Evolutionary conservation across 805 yeast genomes (phyloP), one percentile per base, ranked within the genome.

Genomic region (Starmerella vitae): DNA sequence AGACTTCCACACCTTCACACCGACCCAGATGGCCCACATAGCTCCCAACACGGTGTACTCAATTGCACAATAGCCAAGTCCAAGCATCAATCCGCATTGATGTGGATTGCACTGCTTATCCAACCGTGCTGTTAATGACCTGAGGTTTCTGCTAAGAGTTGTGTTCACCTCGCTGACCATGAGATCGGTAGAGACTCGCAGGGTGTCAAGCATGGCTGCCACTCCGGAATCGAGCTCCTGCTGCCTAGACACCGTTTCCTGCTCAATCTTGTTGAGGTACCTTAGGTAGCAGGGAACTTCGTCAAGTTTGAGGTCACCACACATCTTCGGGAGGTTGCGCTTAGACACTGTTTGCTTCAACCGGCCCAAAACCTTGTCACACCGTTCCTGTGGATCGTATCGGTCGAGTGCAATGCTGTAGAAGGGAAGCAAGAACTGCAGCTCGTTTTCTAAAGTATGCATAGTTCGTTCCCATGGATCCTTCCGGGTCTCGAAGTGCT

Each of bases 101-200:
- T 37, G 33, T 27, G 38, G 26, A 12, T 41, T 34, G 31, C 37
- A 41, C 25, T 46, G 33, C 29, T 49, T 43, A 20, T 50, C 54
- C 39, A 51, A 39, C 17, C 52, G 49, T 4, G 51, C 37, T 9
- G 46, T 31, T 24, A 47, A 32, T 21, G 50, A 51, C 28, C 56
- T 47, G 31, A 52, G 42, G 34, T 45, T 45, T n/a, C 47, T 43
- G 46, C 47, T 51, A 24, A 52, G 47, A 5, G 48, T 48, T 10
- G 54, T 49, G 43, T 47, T 48, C 29, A 52, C 53, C 36, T 51
- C 55, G 38, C 53, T 42, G 24, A 48, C 48, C 41, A 51, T 44
- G 19, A 52, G 43, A 28, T 52, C 56, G n/a, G 54, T 45, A 19
- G 48, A 37, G 7, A 46, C 45, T 2, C 54, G 49, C 28, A 52